A percentile compares a stretch with the other conserved stretches of the same genome.
These are phyloP conservation scores for Solanum megistacrolobum DNA, from an alignment of 257 asterid species.

Conservation along the genomic window DNA sequence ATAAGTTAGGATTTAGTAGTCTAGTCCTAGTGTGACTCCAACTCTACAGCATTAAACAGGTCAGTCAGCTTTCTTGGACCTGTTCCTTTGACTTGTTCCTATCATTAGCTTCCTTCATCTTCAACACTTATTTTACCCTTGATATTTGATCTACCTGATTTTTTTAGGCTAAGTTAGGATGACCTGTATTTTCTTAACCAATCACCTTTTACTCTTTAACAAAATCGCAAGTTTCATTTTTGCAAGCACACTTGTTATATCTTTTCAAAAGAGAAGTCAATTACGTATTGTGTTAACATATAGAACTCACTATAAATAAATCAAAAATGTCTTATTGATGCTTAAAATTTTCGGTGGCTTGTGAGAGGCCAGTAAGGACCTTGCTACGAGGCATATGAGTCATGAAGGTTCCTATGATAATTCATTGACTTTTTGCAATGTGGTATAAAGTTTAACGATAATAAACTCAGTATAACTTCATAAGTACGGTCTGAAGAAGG, in stretches of 20 bases:
- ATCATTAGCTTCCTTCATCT: no score
- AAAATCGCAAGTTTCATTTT: neutral
- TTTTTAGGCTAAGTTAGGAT: neutral
- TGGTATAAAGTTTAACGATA: neutral
- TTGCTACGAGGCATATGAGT: neutral
- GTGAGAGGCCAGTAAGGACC: neutral
- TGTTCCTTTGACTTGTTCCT: no score
- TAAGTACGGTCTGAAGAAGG: neutral
- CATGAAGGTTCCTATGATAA: neutral
- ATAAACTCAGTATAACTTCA: neutral
- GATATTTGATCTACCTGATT: neutral
- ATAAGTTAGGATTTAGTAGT: no score
- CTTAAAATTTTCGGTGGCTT: neutral
- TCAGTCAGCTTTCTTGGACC: no score
- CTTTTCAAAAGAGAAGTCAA: neutral
- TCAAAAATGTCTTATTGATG: neutral
- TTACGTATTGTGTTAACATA: neutral
- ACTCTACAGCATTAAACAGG: no score
- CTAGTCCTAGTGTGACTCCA: no score
- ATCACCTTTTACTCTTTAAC: neutral
- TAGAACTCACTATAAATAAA: neutral
- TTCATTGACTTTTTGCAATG: neutral
- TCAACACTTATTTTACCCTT: neutral
- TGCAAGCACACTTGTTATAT: neutral
- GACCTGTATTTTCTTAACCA: neutral